A percentile compares a stretch with the other conserved stretches of the same genome.
Evolutionary conservation across 306 rosid genomes (phyloP).

Genomic region (Purshia tridentata): DNA sequence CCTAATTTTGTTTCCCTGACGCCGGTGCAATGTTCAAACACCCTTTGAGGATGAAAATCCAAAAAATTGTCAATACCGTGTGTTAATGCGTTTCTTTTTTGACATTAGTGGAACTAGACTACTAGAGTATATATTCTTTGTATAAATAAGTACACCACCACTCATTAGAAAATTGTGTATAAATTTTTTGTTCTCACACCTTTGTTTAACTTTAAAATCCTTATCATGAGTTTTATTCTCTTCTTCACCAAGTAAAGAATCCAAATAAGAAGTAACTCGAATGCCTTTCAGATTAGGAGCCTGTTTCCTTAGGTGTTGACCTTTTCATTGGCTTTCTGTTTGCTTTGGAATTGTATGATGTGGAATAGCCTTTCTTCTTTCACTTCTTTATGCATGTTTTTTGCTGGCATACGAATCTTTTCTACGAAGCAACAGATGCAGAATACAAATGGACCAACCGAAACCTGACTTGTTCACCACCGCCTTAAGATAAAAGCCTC

Average conservation of each 20-base stretch:
- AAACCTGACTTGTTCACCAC: background rate
- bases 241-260: constrained; percentile 38
- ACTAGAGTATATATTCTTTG: too few species aligned
- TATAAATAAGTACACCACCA: background rate
- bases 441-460: background rate
- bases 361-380: background rate
- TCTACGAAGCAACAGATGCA: background rate
- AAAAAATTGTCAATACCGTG: too few species aligned
- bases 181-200: constrained; percentile 1
- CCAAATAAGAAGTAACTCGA: constrained; percentile 17
- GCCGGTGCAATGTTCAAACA: too few species aligned
- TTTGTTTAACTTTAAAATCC: too few species aligned
- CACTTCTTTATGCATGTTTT: background rate
- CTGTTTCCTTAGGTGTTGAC: background rate
- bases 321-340: background rate
- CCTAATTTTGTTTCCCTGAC: too few species aligned
- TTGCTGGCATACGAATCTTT: background rate
- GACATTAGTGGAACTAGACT: too few species aligned
- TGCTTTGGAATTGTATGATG: background rate
- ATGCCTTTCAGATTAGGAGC: background rate
- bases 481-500: background rate
- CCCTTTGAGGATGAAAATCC: too few species aligned
- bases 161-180: background rate
- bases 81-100: too few species aligned
- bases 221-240: constrained; percentile 13